phyloP scores from a whole-genome alignment of 1,139 yeast species.

The Taphrina pruni region DNA sequence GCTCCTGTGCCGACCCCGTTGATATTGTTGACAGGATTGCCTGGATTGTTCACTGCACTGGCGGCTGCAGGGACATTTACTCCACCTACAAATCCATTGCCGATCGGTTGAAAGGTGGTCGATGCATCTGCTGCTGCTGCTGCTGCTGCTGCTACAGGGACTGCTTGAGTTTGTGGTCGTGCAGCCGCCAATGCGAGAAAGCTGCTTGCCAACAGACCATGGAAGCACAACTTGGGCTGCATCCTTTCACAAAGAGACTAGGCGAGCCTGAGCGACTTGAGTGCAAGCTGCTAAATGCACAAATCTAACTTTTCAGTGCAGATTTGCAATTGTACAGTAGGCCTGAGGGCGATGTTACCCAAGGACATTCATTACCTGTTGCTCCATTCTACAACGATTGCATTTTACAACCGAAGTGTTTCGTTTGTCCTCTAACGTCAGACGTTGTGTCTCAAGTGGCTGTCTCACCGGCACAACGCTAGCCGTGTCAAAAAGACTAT shows the following conservation, averaged over 20 bases:
- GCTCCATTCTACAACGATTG: too few relatives aligned
- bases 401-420: background rate
- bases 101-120: constrained; percentile 13
- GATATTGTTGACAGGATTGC: background rate
- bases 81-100: constrained; percentile 18
- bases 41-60: background rate
- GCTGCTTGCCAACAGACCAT: background rate
- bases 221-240: background rate
- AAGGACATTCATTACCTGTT: too few relatives aligned
- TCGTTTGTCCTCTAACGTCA: background rate
- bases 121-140: background rate
- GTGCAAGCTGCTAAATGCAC: background rate
- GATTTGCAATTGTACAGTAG: too few relatives aligned
- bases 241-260: background rate
- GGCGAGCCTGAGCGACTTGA: background rate
- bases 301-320: background rate
- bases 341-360: too few relatives aligned
- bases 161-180: background rate
- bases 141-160: too few relatives aligned
- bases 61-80: constrained; percentile 8
- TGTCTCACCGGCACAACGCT: background rate
- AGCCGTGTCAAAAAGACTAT: background rate
- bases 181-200: background rate
- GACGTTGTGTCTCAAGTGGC: background rate
- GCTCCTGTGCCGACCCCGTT: background rate